Conservation (phyloP, 805 yeast genomes). For the Cyberlindnera japonica region DNA sequence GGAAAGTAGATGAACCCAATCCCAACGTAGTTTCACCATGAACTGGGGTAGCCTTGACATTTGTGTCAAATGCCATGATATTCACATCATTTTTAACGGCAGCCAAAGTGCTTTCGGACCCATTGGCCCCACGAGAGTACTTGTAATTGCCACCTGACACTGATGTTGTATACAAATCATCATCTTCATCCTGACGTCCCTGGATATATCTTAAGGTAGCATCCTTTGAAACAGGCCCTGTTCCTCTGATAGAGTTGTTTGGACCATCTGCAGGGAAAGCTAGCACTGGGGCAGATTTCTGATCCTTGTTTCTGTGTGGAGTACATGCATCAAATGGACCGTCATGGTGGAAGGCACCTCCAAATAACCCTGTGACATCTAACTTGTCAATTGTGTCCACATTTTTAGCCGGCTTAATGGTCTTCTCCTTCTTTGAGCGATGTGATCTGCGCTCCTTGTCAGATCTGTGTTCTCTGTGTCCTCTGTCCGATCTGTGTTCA, state of each 20-base stretch:
- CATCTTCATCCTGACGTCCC: slow-evolving; percentile 59
- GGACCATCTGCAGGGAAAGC: slow-evolving; percentile 98
- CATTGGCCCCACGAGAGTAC: slow-evolving; percentile 13
- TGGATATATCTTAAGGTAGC: slow-evolving; percentile 72
- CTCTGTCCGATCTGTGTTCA: slow-evolving; percentile 17
- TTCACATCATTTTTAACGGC: slow-evolving; percentile 48
- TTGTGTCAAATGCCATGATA: slow-evolving; percentile 68
- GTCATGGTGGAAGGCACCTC: slow-evolving; percentile 95
- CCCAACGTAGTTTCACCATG: slow-evolving; percentile 89
- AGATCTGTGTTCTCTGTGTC: slow-evolving; percentile 4
- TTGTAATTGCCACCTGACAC: slow-evolving; percentile 10
- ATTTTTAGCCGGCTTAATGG: slow-evolving; percentile 57
- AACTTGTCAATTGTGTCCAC: slow-evolving; percentile 92
- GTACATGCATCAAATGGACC: slow-evolving; percentile 99
- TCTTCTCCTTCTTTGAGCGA: slow-evolving; percentile 30
- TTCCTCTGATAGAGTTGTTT: slow-evolving; percentile 75
- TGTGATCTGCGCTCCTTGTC: slow-evolving; percentile 13
- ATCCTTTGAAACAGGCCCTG: slow-evolving; percentile 53
- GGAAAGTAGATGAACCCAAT: slow-evolving; percentile 84
- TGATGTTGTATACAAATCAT: slow-evolving; percentile 27
- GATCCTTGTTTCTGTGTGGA: slow-evolving; percentile 85
- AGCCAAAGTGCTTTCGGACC: slow-evolving; percentile 26
- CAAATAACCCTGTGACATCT: slow-evolving; percentile 94
- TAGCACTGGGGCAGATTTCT: slow-evolving; percentile 79
- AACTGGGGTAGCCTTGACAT: slow-evolving; percentile 60